Conservation (phyloP, 345 rosid genomes). For the Balakata baccata region DNA sequence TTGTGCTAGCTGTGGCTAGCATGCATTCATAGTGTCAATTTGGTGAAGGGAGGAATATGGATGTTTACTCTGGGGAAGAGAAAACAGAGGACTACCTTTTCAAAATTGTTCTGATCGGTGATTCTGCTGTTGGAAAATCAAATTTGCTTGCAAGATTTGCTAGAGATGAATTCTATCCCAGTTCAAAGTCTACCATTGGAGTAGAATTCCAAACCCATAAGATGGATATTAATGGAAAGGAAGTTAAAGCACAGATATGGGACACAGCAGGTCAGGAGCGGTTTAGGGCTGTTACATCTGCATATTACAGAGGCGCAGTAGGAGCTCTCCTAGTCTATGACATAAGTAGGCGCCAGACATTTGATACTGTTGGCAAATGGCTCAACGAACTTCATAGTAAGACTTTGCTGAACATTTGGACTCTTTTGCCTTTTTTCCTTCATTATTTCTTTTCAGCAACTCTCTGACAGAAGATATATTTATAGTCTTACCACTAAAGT, state of each 20-base stretch:
- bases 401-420: conserved; percentile 15
- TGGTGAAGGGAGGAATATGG: conserved; percentile 53
- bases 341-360: conserved; percentile 86
- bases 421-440: not conserved
- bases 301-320: conserved; percentile 95
- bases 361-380: conserved; percentile 89
- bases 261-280: conserved; percentile 99
- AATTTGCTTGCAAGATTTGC: conserved; percentile 98
- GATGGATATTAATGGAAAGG: conserved; percentile 82
- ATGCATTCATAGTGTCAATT: conserved; percentile 46
- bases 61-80: conserved; percentile 64
- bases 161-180: conserved; percentile 87
- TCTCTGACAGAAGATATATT: not conserved
- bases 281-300: conserved; percentile 94
- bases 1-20: conserved; percentile 21
- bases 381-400: conserved; percentile 97
- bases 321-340: conserved; percentile 97
- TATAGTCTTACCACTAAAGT: not conserved
- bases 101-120: conserved; percentile 87
- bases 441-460: not conserved
- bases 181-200: conserved; percentile 94
- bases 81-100: conserved; percentile 92
- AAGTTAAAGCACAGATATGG: conserved; percentile 97
- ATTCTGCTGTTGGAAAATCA: conserved; percentile 97
- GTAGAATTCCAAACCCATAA: conserved; percentile 98